phyloP scores from a whole-genome alignment of 1,139 yeast species.

The Yamadazyma kanchanaburiensis region DNA sequence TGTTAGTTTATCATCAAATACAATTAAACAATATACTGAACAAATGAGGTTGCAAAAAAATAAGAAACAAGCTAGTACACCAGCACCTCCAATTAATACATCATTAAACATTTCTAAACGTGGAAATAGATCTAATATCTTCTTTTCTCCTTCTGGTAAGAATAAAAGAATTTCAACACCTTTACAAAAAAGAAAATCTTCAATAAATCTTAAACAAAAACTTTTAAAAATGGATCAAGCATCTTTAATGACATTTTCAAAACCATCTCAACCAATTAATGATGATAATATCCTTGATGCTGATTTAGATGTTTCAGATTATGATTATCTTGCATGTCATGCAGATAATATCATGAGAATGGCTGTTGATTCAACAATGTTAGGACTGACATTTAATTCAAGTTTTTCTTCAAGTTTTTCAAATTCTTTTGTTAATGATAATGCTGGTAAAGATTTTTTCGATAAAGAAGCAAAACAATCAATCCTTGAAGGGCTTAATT shows the following conservation, averaged over 20 bases:
- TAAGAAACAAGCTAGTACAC: slow-evolving; percentile 2
- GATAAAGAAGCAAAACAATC: slow-evolving; percentile 28
- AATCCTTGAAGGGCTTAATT: slow-evolving; percentile 26
- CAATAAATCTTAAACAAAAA: slow-evolving; percentile 14
- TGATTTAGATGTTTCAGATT: slow-evolving; percentile 19
- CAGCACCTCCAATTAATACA: slow-evolving; percentile 6
- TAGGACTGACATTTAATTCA: slow-evolving; percentile 36
- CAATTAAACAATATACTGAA: slow-evolving; percentile 1
- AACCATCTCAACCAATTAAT: slow-evolving; percentile 1
- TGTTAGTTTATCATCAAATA: slow-evolving; percentile 9
- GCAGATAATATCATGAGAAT: slow-evolving; percentile 46
- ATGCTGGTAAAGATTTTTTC: slow-evolving; percentile 26
- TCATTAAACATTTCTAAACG: slow-evolving; percentile 9
- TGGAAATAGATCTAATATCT: slow-evolving; percentile 24
- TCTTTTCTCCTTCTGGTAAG: slow-evolving; percentile 29
- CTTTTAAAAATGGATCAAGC: slow-evolving; percentile 20
- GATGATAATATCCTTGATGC: slow-evolving; percentile 4
- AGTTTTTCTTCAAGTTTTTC: slow-evolving; percentile 29
- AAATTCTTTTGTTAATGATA: slow-evolving; percentile 32
- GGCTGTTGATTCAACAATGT: slow-evolving; percentile 50
- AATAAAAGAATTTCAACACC: slow-evolving; percentile 25
- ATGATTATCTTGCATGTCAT: slow-evolving; percentile 46
- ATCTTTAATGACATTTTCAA: slow-evolving; percentile 8
- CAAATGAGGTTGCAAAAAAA: background rate
- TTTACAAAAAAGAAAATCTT: slow-evolving; percentile 15